These are phyloP conservation scores for Canna indica DNA, from an alignment of 176 grass and related monocot genomes.

Conservation along the genomic window DNA sequence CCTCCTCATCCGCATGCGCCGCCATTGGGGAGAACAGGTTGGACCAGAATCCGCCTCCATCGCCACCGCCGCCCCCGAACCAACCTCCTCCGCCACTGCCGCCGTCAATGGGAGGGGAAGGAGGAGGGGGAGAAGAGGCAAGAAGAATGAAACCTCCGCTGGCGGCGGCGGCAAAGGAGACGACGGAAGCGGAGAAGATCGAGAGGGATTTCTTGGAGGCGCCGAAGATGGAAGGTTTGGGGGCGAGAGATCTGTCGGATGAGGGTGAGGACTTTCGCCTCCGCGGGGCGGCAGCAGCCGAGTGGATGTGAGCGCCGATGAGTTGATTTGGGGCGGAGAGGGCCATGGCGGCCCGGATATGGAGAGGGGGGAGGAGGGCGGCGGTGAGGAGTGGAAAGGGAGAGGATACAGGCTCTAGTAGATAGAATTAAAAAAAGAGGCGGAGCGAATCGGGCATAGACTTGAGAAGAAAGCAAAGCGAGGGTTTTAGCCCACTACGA, in stretches of 20 bases:
- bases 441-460: no score
- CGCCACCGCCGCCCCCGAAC: constrained; percentile 39
- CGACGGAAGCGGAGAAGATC: neutral
- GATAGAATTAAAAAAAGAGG: no score
- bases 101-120: constrained; percentile 11
- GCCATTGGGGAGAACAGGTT: constrained; percentile 41
- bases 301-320: neutral
- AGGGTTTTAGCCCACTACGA: neutral
- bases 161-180: constrained; percentile 16
- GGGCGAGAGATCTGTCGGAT: neutral
- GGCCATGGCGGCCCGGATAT: neutral
- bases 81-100: constrained; percentile 40
- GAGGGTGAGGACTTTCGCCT: neutral
- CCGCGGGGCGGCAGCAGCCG: neutral
- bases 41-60: constrained; percentile 59
- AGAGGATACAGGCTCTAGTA: no score
- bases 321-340: neutral
- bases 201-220: neutral
- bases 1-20: constrained; percentile 59
- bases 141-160: constrained; percentile 41
- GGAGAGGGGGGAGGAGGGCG: neutral
- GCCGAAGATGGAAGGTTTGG: neutral
- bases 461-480: neutral
- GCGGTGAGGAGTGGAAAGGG: no score
- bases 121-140: constrained; percentile 21